Conservation (phyloP, 495 filamentous ascomycete genomes). For the Daldinia bambusicola region DNA sequence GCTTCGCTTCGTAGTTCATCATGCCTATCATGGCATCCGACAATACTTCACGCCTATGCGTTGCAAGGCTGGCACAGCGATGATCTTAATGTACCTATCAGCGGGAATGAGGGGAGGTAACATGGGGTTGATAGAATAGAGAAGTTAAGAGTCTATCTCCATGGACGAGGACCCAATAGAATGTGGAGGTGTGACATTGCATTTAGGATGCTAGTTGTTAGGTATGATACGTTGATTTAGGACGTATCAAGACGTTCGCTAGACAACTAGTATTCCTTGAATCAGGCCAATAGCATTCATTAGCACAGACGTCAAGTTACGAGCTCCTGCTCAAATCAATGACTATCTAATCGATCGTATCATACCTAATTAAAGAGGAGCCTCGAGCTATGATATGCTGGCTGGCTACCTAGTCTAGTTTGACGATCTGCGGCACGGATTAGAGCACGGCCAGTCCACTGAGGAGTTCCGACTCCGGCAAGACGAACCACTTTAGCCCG, state of each 20-base stretch:
- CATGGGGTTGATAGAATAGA: neutral
- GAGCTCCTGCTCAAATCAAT: neutral
- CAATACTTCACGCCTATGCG: neutral
- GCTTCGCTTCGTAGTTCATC: neutral
- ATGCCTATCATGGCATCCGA: neutral
- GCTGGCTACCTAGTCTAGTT: neutral
- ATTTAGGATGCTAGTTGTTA: neutral
- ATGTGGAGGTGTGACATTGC: neutral
- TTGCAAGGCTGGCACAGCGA: neutral
- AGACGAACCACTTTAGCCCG: no score
- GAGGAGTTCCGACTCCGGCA: conserved; percentile 6
- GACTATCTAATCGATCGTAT: neutral
- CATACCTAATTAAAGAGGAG: conserved; percentile 12
- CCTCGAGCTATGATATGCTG: neutral
- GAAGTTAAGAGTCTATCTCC: neutral
- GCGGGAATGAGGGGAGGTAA: neutral
- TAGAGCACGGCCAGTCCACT: conserved; percentile 12
- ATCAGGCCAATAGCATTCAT: conserved; percentile 20
- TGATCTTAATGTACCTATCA: neutral
- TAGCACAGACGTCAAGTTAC: conserved; percentile 5
- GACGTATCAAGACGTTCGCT: neutral
- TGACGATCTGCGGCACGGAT: conserved; percentile 19
- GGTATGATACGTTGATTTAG: neutral
- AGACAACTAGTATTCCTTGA: conserved; percentile 13
- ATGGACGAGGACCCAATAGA: neutral